These are phyloP conservation scores for Aquilaria sinensis DNA, from an alignment of 345 rosid genomes.

Conservation along the genomic window DNA sequence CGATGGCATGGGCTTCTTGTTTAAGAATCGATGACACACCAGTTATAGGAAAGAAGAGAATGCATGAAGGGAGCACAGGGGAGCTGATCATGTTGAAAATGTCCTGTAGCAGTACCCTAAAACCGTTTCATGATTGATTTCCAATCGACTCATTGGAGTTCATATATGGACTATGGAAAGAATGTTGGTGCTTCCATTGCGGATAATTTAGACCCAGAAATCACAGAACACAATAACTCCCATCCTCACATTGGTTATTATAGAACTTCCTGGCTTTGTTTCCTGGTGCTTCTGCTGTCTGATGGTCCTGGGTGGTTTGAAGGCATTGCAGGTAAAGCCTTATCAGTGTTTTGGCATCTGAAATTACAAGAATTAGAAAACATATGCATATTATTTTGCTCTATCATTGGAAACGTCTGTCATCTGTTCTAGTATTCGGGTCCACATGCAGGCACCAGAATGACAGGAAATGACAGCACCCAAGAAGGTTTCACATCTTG, in stretches of 20 bases:
- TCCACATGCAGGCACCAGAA: constrained; percentile 20
- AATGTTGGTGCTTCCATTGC: constrained; percentile 34
- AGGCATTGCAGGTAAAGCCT: constrained; percentile 28
- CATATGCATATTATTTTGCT: neutral
- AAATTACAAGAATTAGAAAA: neutral
- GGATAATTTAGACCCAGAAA: constrained; percentile 20
- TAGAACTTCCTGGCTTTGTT: constrained; percentile 31
- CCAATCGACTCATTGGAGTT: constrained; percentile 21
- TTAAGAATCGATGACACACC: neutral
- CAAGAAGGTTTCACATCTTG: constrained; percentile 25
- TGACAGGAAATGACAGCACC: constrained; percentile 27
- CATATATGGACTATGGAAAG: too few species aligned
- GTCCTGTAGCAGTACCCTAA: constrained; percentile 28
- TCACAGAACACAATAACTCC: constrained; percentile 17
- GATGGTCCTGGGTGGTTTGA: constrained; percentile 46
- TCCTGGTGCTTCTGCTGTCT: constrained; percentile 42
- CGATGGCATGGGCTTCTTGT: too few species aligned
- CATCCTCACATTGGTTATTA: constrained; percentile 34
- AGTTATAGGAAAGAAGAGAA: neutral
- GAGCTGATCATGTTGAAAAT: constrained; percentile 10
- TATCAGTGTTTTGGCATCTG: constrained; percentile 24
- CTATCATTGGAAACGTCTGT: neutral
- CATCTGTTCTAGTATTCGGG: neutral
- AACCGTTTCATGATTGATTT: constrained; percentile 33
- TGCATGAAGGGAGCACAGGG: constrained; percentile 15